Percentiles rank a stretch among this genome's conserved stretches.
Conservation (phyloP, 345 rosid genomes). For the Acer negundo region DNA sequence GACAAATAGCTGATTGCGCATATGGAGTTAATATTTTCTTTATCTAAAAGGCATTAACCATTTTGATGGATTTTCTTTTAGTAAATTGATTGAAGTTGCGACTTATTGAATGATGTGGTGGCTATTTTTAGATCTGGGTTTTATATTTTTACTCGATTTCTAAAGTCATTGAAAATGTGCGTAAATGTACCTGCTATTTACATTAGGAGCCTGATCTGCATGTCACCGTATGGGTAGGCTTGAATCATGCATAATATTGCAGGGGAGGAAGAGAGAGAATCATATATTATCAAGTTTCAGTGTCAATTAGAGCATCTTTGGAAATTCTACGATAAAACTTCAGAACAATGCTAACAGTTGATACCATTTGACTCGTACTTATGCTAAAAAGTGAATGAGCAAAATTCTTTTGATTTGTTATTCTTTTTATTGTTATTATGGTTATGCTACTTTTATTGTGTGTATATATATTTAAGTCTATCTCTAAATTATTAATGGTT, state of each 20-base stretch:
- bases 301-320: neutral
- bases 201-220: neutral
- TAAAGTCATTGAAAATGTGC: neutral
- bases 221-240: neutral
- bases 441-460: neutral
- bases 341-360: neutral
- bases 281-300: neutral
- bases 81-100: neutral
- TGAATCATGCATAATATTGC: neutral
- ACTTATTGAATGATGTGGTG: neutral
- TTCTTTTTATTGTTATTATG: neutral
- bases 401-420: neutral
- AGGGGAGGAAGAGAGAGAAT: neutral
- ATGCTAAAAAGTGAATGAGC: too few species aligned
- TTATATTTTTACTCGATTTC: neutral
- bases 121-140: constrained; percentile 5
- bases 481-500: neutral
- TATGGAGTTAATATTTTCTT: neutral
- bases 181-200: neutral
- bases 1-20: neutral
- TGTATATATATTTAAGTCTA: neutral
- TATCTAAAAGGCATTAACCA: neutral
- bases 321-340: neutral
- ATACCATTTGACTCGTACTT: neutral
- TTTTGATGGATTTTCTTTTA: neutral